These are phyloP conservation scores for Urochloa ruziziensis DNA, from an alignment of 176 grass and related monocot genomes.

Conservation along the genomic window DNA sequence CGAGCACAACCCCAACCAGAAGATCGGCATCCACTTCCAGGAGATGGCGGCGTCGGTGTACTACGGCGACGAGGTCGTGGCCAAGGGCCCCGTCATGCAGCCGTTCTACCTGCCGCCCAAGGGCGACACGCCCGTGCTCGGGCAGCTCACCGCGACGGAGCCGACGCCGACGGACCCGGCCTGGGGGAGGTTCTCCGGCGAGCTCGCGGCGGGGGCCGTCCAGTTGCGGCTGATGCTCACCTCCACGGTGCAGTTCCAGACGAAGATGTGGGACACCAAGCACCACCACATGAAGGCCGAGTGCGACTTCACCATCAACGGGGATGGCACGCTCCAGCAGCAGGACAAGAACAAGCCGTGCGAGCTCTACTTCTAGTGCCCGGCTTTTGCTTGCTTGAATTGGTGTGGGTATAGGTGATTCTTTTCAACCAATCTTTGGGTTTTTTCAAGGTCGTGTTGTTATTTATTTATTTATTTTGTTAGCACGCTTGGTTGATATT, in stretches of 20 bases:
- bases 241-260: conserved; percentile 62
- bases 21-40: conserved; percentile 66
- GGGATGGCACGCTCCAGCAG: conserved; percentile 50
- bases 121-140: conserved; percentile 45
- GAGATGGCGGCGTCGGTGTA: conserved; percentile 43
- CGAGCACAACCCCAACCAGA: conserved; percentile 77
- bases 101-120: conserved; percentile 78
- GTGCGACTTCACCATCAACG: conserved; percentile 34
- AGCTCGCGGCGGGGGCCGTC: conserved; percentile 43
- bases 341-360: conserved; percentile 40
- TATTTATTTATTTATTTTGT: background rate
- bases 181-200: conserved; percentile 41
- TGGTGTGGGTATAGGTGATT: background rate
- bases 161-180: conserved; percentile 12
- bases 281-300: conserved; percentile 59
- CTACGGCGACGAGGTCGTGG: conserved; percentile 57
- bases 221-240: conserved; percentile 49
- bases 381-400: background rate
- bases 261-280: conserved; percentile 70
- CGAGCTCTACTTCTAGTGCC: conserved; percentile 28
- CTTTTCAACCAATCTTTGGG: background rate
- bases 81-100: conserved; percentile 29
- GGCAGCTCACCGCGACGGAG: conserved; percentile 23
- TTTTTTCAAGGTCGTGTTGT: background rate
- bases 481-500: background rate